Percentiles rank a stretch among this genome's conserved stretches.
These are phyloP conservation scores for Arabidopsis hybrid DNA, from an alignment of 441 rosid species.

Conservation along the genomic window DNA sequence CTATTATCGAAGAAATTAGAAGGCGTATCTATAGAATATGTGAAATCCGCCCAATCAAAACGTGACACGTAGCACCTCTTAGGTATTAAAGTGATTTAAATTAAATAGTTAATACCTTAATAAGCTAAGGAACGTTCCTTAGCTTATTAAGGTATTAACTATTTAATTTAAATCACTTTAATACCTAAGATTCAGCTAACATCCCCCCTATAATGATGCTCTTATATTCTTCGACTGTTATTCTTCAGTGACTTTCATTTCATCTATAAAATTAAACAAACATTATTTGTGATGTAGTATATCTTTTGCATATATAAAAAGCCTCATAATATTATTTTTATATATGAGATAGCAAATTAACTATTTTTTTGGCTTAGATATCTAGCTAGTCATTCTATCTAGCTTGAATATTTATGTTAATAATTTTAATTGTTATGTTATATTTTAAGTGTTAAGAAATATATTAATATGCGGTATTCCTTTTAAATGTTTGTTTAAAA, in stretches of 20 bases:
- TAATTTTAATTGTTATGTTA: neutral
- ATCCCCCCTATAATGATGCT: too few species aligned
- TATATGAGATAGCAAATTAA: neutral
- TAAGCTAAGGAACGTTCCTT: too few species aligned
- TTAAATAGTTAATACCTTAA: too few species aligned
- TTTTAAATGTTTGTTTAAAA: neutral
- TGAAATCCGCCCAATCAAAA: too few species aligned
- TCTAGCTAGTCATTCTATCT: neutral
- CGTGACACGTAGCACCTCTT: too few species aligned
- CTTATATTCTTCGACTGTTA: neutral
- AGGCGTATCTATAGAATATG: too few species aligned
- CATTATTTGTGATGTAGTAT: neutral
- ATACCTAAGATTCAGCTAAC: too few species aligned
- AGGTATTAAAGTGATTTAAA: too few species aligned
- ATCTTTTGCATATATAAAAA: neutral
- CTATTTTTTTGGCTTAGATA: neutral
- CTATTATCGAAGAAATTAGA: too few species aligned
- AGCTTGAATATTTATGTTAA: neutral
- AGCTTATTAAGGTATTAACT: too few species aligned
- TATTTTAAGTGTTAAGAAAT: neutral
- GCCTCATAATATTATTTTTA: neutral
- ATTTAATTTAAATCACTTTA: too few species aligned
- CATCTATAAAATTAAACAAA: neutral
- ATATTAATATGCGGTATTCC: neutral
- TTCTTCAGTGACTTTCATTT: neutral